A percentile compares a stretch with the other conserved stretches of the same genome.
phyloP scores from a whole-genome alignment of 2,329 filamentous ascomycete species.

The Curvularia sp. region DNA sequence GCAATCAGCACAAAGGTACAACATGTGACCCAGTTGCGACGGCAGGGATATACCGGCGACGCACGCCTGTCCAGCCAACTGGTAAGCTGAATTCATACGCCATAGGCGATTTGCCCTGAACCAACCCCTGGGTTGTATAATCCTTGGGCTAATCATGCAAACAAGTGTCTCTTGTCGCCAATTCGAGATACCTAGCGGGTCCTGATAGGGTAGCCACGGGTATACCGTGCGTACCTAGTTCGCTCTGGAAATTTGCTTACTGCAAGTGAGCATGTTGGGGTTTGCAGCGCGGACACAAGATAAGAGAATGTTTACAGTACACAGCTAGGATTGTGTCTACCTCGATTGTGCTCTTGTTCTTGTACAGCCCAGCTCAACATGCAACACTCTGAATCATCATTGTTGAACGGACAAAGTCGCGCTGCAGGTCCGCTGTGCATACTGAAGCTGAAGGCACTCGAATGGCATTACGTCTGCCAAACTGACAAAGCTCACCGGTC shows the following conservation, averaged over 20 bases:
- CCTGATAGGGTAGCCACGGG: neutral
- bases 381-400: neutral
- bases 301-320: neutral
- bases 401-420: neutral
- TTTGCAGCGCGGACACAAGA: neutral
- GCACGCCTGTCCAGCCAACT: neutral
- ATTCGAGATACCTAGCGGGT: neutral
- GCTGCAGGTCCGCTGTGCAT: neutral
- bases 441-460: neutral
- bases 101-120: neutral
- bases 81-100: neutral
- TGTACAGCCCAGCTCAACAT: neutral
- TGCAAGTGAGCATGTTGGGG: neutral
- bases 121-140: neutral
- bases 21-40: neutral
- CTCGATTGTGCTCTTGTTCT: neutral
- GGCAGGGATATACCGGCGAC: neutral
- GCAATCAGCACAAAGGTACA: neutral
- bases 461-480: neutral
- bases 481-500: neutral
- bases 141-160: neutral
- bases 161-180: neutral
- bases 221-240: neutral
- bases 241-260: neutral
- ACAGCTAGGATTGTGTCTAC: neutral